A percentile compares a stretch with the other conserved stretches of the same genome.
Conservation (phyloP, 805 yeast genomes). For the Metschnikowia peoriensis region DNA sequence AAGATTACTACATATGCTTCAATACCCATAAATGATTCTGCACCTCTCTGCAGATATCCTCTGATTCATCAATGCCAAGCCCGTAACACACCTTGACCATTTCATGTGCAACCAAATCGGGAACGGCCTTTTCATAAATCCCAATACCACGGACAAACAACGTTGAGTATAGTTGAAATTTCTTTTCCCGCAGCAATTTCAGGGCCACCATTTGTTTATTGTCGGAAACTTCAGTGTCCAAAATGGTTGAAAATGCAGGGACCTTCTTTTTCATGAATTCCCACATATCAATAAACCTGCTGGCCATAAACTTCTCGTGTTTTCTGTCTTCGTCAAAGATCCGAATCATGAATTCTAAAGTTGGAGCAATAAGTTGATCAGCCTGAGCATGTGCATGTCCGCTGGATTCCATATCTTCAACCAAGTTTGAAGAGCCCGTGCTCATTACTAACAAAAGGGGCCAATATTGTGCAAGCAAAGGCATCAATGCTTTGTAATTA, state of each 20-base stretch:
- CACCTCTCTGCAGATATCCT: conserved; percentile 23
- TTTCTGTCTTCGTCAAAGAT: conserved; percentile 30
- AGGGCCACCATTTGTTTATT: background rate
- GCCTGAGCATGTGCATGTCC: background rate
- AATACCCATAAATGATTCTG: conserved; percentile 33
- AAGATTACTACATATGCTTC: background rate
- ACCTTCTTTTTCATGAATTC: conserved; percentile 16
- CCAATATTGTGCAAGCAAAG: conserved; percentile 36
- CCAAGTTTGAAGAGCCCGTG: conserved; percentile 18
- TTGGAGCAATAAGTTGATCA: conserved; percentile 23
- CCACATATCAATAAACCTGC: conserved; percentile 50
- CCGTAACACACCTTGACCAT: conserved; percentile 31
- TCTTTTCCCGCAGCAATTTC: background rate
- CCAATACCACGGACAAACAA: conserved; percentile 36
- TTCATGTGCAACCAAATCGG: conserved; percentile 37
- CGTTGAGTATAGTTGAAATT: conserved; percentile 19
- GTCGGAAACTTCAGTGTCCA: background rate
- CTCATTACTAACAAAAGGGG: conserved; percentile 24
- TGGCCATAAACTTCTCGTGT: conserved; percentile 47
- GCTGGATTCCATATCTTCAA: conserved; percentile 8
- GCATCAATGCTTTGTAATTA: conserved; percentile 30
- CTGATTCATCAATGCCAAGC: conserved; percentile 25
- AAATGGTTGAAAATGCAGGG: background rate
- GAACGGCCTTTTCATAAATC: conserved; percentile 39
- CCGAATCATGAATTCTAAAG: conserved; percentile 27